Evolutionary conservation across 2,329 filamentous ascomycete genomes (phyloP).

Genomic region (Hymenoscyphus fraxineus): DNA sequence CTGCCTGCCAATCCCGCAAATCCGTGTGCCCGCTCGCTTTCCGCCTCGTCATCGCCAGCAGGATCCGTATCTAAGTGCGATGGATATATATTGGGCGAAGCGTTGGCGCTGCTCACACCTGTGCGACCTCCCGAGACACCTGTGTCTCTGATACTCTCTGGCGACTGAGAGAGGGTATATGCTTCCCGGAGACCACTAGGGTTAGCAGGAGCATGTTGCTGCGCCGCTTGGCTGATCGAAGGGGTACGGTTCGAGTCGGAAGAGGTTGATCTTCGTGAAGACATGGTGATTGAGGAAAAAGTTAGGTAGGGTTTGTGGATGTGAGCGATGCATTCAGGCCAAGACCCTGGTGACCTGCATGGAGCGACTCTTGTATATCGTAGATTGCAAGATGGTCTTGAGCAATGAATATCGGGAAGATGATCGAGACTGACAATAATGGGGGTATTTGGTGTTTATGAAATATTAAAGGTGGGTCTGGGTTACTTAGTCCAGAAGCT

Average conservation of each 20-base stretch:
- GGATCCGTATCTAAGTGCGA: constrained; percentile 21
- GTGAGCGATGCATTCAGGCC: not conserved
- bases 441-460: not conserved
- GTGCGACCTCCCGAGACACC: not conserved
- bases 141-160: constrained; percentile 14
- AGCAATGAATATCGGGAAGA: not conserved
- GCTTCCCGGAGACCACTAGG: constrained; percentile 27
- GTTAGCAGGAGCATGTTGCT: constrained; percentile 21
- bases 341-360: not conserved
- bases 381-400: not conserved
- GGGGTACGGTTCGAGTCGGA: constrained; percentile 9
- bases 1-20: constrained; percentile 14
- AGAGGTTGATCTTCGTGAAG: constrained; percentile 9
- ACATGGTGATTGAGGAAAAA: constrained; percentile 4
- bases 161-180: constrained; percentile 21
- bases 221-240: constrained; percentile 10
- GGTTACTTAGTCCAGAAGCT: not conserved
- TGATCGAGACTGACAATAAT: not conserved
- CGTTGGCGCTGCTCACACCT: constrained; percentile 22
- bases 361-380: not conserved
- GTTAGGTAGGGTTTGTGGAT: not conserved
- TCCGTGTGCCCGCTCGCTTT: constrained; percentile 13
- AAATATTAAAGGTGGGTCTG: not conserved
- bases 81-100: constrained; percentile 24
- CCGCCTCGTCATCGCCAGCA: constrained; percentile 16